Evolutionary conservation across 192 early-diverging fungal species (phyloP).

Genomic region (Linnemannia zychae): DNA sequence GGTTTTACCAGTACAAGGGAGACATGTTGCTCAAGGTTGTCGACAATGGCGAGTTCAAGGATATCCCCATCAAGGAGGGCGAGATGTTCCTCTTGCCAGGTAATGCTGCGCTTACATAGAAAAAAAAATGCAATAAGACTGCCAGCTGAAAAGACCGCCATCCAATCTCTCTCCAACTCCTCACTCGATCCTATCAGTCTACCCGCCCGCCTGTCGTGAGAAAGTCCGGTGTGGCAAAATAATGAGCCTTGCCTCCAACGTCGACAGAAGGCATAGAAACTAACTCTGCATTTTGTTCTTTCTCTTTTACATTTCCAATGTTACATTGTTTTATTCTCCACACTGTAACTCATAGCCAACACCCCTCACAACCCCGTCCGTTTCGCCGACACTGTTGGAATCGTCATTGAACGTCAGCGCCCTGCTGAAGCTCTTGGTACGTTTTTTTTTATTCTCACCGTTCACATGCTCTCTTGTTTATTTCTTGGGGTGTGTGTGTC

Average conservation of each 20-base stretch:
- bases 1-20: constrained; percentile 97
- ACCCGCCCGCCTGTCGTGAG: neutral
- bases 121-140: neutral
- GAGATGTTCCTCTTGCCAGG: constrained; percentile 97
- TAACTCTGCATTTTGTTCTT: too few relatives aligned
- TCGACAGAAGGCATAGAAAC: neutral
- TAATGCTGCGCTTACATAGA: constrained; percentile 35
- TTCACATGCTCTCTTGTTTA: neutral
- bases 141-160: neutral
- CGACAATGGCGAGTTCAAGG: constrained; percentile 78
- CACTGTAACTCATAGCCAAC: too few relatives aligned
- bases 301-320: neutral
- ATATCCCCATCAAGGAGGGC: constrained; percentile 91
- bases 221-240: neutral
- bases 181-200: neutral
- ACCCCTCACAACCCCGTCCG: constrained; percentile 97
- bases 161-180: neutral
- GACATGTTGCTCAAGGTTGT: constrained; percentile 95
- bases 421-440: constrained; percentile 77
- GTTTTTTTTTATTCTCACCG: neutral
- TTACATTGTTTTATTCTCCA: neutral
- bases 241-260: neutral
- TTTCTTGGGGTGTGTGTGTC: neutral
- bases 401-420: constrained; percentile 95
- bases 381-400: constrained; percentile 93